Base-by-base conservation (phyloP, 768 basidiomycete species). In the Mrakia hoshinonis region DNA sequence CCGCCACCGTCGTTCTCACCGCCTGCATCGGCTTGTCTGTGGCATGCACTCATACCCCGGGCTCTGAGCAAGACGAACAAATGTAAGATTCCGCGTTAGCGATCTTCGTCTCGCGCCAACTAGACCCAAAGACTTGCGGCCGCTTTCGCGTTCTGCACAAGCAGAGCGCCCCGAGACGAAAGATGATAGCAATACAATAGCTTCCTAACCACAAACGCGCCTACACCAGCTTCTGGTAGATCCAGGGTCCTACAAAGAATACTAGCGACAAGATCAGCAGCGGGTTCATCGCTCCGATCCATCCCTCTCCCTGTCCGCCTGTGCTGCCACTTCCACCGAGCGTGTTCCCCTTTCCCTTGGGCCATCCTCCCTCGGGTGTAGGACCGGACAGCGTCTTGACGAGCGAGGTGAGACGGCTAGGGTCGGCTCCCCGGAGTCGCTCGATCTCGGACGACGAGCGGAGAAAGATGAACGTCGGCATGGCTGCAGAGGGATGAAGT, bases 381-480 rank as follows among this genome's bases (percentile, higher is more conserved):
- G 67, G 54, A 31, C 64, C 64, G 13, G 51, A 4, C 31, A 66
- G 46, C 9, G 64, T 52, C 26, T n/a, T n/a, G 34, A 71, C 64
- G 31, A 71, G 70, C 24, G 64, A 46, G 20, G 70, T 36, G 31
- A 71, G 70, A n/a, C 47, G 54, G 4, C 63, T 60, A 6, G 70
- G 70, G 52, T 71, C 63, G 12, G 70, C 70, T 6, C 70, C 70
- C 11, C 65, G 63, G 43, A 71, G 68, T n/a, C 39, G 38, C 6
- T 68, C 67, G 39, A 68, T 54, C 39, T 68, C 49, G 1, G 24
- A 29, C n/a, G 49, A 49, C 54, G 34, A 46, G 26, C 70, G 62
- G 52, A 71, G 62, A 26, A 71, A 71, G 43, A 71, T 51, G 46
- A 71, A 71, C 12, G 70, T 66, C 22, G 70, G 70, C 70, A 71